Evolutionary conservation across 179 eudicot species (phyloP).

Genomic region (Kewa caespitosa): DNA sequence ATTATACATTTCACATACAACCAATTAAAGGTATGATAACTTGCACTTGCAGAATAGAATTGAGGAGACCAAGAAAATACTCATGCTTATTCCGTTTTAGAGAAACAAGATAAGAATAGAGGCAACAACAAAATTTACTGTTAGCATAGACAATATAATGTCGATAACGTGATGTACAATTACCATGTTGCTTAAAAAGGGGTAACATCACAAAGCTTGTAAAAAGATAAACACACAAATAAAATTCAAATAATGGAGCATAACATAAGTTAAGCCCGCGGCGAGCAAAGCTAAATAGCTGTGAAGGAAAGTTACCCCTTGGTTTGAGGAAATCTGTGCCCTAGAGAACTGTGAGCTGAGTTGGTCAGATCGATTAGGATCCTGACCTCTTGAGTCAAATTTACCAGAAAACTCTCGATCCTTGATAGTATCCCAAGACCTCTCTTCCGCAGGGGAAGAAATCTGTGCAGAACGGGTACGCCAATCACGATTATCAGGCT

Average conservation of each 20-base stretch:
- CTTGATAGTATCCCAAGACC: conserved; percentile 75
- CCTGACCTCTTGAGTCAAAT: conserved; percentile 44
- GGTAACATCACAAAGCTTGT: not conserved
- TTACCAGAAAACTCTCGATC: conserved; percentile 56
- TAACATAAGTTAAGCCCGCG: not conserved
- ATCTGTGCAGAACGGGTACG: conserved; percentile 71
- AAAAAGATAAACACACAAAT: not conserved
- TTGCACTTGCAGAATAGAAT: not conserved
- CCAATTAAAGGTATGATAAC: not conserved
- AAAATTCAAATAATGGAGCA: not conserved
- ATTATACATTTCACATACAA: not conserved
- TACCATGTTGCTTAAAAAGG: too few species aligned
- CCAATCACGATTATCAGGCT: conserved; percentile 95
- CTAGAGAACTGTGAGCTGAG: conserved; percentile 54
- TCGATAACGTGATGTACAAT: too few species aligned
- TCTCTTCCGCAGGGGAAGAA: conserved; percentile 63
- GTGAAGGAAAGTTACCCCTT: conserved; percentile 46
- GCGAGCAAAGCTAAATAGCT: not conserved
- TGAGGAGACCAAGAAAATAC: not conserved
- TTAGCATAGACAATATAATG: not conserved
- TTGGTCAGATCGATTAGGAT: conserved; percentile 62
- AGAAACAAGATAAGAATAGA: not conserved
- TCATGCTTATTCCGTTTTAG: not conserved
- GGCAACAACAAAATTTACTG: not conserved
- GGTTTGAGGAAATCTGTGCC: conserved; percentile 53